A percentile compares a stretch with the other conserved stretches of the same genome.
These are phyloP conservation scores for Endoconidiophora laricicola DNA, from an alignment of 2,329 filamentous ascomycete genomes.

Conservation along the genomic window DNA sequence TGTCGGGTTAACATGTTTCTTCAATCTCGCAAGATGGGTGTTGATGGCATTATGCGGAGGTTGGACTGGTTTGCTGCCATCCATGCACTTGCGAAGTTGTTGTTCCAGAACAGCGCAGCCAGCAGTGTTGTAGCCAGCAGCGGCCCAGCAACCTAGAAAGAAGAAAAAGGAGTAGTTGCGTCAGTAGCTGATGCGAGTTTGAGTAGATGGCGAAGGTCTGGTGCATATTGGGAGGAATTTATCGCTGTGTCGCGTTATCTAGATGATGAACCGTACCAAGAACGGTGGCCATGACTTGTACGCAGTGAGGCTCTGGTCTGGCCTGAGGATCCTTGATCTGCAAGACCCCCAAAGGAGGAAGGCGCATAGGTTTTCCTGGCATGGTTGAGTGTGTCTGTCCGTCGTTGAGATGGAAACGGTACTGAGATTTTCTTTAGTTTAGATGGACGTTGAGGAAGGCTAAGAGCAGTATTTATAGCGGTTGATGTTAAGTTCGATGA, in stretches of 20 bases:
- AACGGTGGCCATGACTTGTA: slow-evolving; percentile 40
- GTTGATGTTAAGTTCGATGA: too few species aligned
- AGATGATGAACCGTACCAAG: slow-evolving; percentile 25
- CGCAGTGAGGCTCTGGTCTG: slow-evolving; percentile 33
- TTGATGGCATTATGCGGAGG: slow-evolving; percentile 61
- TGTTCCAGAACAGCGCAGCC: slow-evolving; percentile 44
- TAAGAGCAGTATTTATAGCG: too few species aligned
- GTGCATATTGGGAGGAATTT: slow-evolving; percentile 15
- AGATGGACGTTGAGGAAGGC: neutral
- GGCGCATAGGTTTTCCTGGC: slow-evolving; percentile 35
- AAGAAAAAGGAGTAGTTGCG: neutral
- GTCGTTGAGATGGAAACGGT: neutral
- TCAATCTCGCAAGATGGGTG: slow-evolving; percentile 72
- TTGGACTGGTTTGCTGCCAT: slow-evolving; percentile 38
- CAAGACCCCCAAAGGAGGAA: slow-evolving; percentile 38
- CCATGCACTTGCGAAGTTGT: slow-evolving; percentile 57
- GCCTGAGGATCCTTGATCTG: slow-evolving; percentile 38
- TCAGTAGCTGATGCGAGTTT: neutral
- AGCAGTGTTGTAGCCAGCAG: slow-evolving; percentile 48
- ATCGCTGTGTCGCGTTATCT: neutral
- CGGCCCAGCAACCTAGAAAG: slow-evolving; percentile 62
- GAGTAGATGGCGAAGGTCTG: neutral
- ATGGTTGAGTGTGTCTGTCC: slow-evolving; percentile 20
- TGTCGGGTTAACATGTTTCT: slow-evolving; percentile 41
- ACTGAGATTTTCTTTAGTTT: neutral